Base-by-base conservation (phyloP, 257 asterid genomes). In the Solanum stenotomum region DNA sequence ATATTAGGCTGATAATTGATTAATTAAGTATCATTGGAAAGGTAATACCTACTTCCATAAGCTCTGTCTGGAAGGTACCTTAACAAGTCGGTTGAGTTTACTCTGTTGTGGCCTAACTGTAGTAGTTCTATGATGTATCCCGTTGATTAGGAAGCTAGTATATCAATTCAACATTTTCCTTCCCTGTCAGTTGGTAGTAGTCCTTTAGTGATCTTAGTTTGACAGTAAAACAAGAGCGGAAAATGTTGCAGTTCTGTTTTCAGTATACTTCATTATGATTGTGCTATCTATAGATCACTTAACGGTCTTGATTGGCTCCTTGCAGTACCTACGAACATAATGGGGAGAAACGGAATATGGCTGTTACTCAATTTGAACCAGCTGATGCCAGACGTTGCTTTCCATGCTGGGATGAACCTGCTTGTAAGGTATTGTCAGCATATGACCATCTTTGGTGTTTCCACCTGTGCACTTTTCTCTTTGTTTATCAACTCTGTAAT, bases 351-450 rank as follows among this genome's bases (percentile, higher is more conserved):
- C 44, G 29, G 27, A 74, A 74, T 34, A 74, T 74, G 81, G 81
- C 81, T 74, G 81, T 74, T 74, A 74, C 81, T 35, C 81, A 96
- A 89, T 96, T 96, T 84, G 99, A 96, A 90, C 99, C 99, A 87
- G 99, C 98, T 75, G 99, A 96, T 92, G 98, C 99, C n/a, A 94
- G 99, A 88, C 92, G 98, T 31, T 96, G 99, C 92, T 96, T 96
- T 91, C 99, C 98, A 38, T 96, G 98, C 90, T 96, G 98, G 99
- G 99, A 96, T 92, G 99, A 96, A 89, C 99, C 99, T 72, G 96
- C 98, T 91, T 93, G 93, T 89, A 96, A 96, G 99, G 99, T 96
- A 90, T 82, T 89, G 56, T 16, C 75, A 42, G 52, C 35, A 27
- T 81, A 7, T 46, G 18, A 12, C 40, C 37, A 83, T 87, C 81